Evolutionary conservation across 176 grass and related monocot genomes (phyloP), one percentile per base, ranked within the genome.

Genomic region (Ampelocalamus luodianensis): DNA sequence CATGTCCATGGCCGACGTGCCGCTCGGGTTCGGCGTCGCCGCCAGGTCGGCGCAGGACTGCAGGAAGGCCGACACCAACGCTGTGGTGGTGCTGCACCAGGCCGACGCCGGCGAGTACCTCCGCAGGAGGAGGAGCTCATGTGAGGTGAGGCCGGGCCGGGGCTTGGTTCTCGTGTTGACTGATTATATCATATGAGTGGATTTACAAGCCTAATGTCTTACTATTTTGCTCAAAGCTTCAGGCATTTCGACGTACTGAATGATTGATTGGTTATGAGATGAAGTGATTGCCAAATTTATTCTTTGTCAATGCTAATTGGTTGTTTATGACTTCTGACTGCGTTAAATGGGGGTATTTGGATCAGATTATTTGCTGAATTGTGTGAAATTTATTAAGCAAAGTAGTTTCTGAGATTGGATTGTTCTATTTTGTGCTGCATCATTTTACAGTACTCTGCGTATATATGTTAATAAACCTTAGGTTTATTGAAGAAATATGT

Each of bases 1-100:
- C 68, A 83, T 93, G 80, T 93, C 92, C 81, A 97, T 97, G 92
- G 79, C 93, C 1, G 95, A 97, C 56, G 74, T 97, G 23, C 95
- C 95, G 1, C 88, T 97, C 16, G 90, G 95, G 0, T 97, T 97
- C 16, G 95, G 95, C 11, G 38, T 97, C 7, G 87, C 92, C 1
- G 90, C 89, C 27, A 76, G 87, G 80, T 94, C 90, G 4, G 88
- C 92, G 5, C 90, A 97, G 85, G 95, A 94, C 67, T 93, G 90
- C 87, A 86, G 92, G 71, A 94, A 94, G 88, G 90, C 95, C 5
- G 88, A 94, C 22, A 87, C 95, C 2, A 89, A 97, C 71, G 89
- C 92, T 1, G 85, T 97, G 0, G 90, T 97, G 3, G 95, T 97
- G 10, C 82, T 93, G 39, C 95, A 92, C 70, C 92, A 97, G 81